Evolutionary conservation across 345 rosid species (phyloP).

Genomic region (Durio zibethinus): DNA sequence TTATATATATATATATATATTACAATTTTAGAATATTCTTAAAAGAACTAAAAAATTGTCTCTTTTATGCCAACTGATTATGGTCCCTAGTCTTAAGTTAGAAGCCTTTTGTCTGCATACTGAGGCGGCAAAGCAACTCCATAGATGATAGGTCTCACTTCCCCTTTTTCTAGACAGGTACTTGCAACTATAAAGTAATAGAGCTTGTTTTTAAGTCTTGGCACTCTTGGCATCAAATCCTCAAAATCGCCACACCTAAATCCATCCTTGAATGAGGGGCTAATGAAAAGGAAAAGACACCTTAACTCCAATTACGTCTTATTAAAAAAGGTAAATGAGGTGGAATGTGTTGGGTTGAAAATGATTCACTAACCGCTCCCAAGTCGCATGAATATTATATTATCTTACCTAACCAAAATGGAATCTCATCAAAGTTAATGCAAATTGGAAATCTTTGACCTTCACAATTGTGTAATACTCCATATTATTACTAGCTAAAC

Average conservation of each 20-base stretch:
- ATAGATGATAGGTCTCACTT: not conserved
- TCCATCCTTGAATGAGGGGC: not conserved
- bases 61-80: not conserved
- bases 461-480: not conserved
- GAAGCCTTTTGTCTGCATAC: not conserved
- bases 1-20: no score
- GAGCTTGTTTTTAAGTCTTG: not conserved
- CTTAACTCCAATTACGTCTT: not conserved
- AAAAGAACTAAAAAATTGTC: not conserved
- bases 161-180: not conserved
- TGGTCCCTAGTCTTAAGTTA: not conserved
- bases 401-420: slow-evolving; percentile 7
- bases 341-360: slow-evolving; percentile 27
- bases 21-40: not conserved
- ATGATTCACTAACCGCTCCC: slow-evolving; percentile 27
- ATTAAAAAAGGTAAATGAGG: slow-evolving; percentile 22
- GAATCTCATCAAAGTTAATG: slow-evolving; percentile 20
- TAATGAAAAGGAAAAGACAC: slow-evolving; percentile 20
- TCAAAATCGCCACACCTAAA: slow-evolving; percentile 14
- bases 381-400: not conserved
- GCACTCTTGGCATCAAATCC: slow-evolving; percentile 26
- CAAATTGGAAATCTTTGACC: not conserved
- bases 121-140: not conserved
- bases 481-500: not conserved
- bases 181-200: not conserved